Base-by-base conservation (phyloP, 306 rosid genomes). In the Cicer pinnatifidum region DNA sequence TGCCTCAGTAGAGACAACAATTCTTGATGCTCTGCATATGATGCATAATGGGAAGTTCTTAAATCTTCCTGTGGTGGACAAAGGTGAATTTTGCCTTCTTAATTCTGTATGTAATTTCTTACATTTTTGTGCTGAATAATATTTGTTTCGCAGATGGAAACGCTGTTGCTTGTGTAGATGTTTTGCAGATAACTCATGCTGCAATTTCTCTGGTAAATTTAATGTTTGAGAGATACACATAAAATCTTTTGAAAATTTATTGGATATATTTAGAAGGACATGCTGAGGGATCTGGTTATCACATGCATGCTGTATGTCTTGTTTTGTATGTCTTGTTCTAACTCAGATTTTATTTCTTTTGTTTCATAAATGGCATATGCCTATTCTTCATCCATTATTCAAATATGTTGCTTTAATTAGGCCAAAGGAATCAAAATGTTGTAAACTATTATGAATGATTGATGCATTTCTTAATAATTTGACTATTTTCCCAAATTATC, bases 41-140 rank as follows among this genome's bases (percentile, higher is more conserved):
- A 91, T 94, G 99, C 97, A 94, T 76, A 94, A 89, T 63, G 99
- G 97, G 81, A 94, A 88, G 84, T 94, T 87, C 80, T 86, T 94
- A 66, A 92, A 94, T 83, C 93, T 94, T 89, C 99, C 99, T 44
- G 97, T 94, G 69, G 66, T 91, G 82, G 99, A 89, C 84, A 87
- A 70, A 85, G 99, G 99, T 94, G 62, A 89, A 71, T 33, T 68
- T 72, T 69, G 74, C 67, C 73, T 76, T 66, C 63, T 73, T 40
- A 52, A 44, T 61, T 11, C 76, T 67, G 12, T 41, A 50, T 44
- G 47, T 8, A 41, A 44, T 69, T 67, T 72, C 33, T 73, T 70
- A 38, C 40, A 19, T 45, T 68, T 20, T 47, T 73, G 50, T 64
- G 75, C 65, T 76, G 51, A 73, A 38, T 71, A 56, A 50, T 76